A percentile compares a stretch with the other conserved stretches of the same genome.
These are phyloP conservation scores for Lecanoromycetidae sp. DNA, from an alignment of 2,329 filamentous ascomycete species.

Conservation along the genomic window DNA sequence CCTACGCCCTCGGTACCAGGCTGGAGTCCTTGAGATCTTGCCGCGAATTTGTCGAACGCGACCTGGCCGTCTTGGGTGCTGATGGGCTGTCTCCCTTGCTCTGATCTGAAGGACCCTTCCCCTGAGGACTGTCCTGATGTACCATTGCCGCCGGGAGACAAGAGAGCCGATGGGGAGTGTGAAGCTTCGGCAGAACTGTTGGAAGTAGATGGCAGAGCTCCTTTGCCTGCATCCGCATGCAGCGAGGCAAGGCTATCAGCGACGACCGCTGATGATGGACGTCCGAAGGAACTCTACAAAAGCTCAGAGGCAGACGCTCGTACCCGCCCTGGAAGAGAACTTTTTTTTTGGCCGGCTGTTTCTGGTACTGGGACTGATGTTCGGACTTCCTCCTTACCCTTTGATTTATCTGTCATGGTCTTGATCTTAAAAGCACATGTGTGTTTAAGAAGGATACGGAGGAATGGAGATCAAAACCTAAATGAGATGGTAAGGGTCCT, in stretches of 20 bases:
- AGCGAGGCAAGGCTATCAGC: neutral
- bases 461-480: too few relatives aligned
- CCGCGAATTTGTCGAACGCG: slow-evolving; percentile 6
- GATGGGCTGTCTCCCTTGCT: neutral
- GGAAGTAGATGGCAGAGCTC: neutral
- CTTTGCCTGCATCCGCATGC: slow-evolving; percentile 1
- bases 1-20: neutral
- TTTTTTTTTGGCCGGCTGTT: neutral
- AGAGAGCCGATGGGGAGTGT: neutral
- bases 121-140: neutral
- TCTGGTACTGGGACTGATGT: neutral
- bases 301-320: slow-evolving; percentile 9
- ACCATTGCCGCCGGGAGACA: neutral
- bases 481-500: too few relatives aligned
- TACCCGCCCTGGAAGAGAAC: slow-evolving; percentile 2
- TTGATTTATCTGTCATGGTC: too few relatives aligned
- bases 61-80: neutral
- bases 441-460: too few relatives aligned
- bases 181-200: neutral
- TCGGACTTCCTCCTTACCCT: neutral
- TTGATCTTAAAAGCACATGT: too few relatives aligned
- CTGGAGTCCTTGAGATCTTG: neutral
- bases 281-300: neutral
- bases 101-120: slow-evolving; percentile 9
- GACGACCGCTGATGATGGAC: neutral